Evolutionary conservation across 257 asterid genomes (phyloP), one percentile per base, ranked within the genome.

Genomic region (Avicennia marina): DNA sequence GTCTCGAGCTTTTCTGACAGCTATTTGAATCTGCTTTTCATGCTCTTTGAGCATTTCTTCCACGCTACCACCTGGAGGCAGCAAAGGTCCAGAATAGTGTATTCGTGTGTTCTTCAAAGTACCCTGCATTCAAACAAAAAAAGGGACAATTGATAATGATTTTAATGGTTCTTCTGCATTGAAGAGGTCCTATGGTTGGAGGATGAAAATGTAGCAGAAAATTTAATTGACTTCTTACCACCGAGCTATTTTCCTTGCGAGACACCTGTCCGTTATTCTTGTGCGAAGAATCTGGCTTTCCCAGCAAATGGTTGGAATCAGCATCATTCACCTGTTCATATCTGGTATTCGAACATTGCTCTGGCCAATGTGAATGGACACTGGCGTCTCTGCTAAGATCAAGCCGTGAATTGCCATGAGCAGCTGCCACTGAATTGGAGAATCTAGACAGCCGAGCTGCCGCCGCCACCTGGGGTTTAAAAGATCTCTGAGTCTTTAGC

Each of bases 41-140:
- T 85, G 94, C 69, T 85, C 95, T 72, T 72, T 79, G 50, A 89
- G 90, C 90, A 89, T 89, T 46, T 89, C 95, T 53, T 85, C 95
- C 19, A 83, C 74, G 53, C 78, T 81, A 46, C 86, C 87, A 21
- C 83, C 81, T 0, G 81, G 78, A 33, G 89, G 86, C 53, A 85
- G 43, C 76, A 89, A 61, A 2, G 95, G 95, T 42, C 96, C 96
- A 2, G 96, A 85, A 70, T 83, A 82, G 80, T 85, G 90, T 66
- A 85, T 83, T 58, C 86, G 61, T 1, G 82, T 50, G 72, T 77
- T 69, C 76, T 83, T 85, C 12, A 67, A 59, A 54, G 73, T 71
- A 12, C 66, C 83, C 95, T 85, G 52, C 15, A 16, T 44, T 33
- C 12, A 15, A 58, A 39, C 24, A 31, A 74, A 62, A 49, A 47